Evolutionary conservation across 306 rosid genomes (phyloP), one percentile per base, ranked within the genome.

Genomic region (Acacia confusa): DNA sequence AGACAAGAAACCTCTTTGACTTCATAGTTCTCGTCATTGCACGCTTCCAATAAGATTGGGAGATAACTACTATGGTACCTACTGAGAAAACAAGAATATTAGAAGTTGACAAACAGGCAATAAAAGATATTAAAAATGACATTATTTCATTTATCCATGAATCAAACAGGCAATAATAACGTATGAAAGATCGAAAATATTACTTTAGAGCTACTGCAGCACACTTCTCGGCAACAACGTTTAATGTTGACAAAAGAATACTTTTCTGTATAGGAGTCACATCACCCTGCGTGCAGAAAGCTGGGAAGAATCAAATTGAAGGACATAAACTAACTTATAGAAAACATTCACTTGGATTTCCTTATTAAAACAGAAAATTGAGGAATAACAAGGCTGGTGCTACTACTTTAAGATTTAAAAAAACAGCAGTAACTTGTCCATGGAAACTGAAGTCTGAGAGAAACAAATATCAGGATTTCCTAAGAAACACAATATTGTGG

Each of bases 1-100:
- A 77, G 81, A 15, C 38, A 30, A 63, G n/a, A 40, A 57, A 87
- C 87, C 90, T 84, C 79, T 79, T 82, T 87, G 72, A 87, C 67
- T 58, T 84, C 84, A 79, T 63, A 58, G 20, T 50, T 76, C 27
- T 67, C 16, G 75, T 87, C 90, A 12, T 38, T 52, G 71, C 90
- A 84, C 60, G 81, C 81, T 76, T 87, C 84, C 40, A 84, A n/a
- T 27, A 87, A 67, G 76, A 76, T 65, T 0, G 84, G 84, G 57
- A 82, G 81, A 61, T 65, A 84, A 67, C n/a, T 77, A 25, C 68
- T 81, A 25, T 40, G 67, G 55, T 82, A 70, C 81, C 90, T 87
- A 34, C 61, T 15, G 38, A 76, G 43, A 17, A 72, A 30, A 65
- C 32, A 50, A 44, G 27, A 36, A 36, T 36, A 36, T 36, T 36